A percentile compares a stretch with the other conserved stretches of the same genome.
Conservation (phyloP, 208 protist genomes). For the Naegleria fowleri region DNA sequence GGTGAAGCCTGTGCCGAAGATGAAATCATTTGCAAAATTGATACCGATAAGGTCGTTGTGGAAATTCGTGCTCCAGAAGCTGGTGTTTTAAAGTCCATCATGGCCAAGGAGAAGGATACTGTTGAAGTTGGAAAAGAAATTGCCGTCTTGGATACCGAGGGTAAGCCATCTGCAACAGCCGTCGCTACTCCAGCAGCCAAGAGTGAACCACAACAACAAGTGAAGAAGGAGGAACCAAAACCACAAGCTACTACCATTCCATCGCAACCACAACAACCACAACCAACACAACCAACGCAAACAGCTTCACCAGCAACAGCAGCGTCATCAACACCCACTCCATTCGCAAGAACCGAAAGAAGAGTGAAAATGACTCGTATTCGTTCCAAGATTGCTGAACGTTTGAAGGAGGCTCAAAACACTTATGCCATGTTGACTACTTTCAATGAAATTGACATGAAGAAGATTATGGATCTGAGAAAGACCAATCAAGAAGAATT, state of each 20-base stretch:
- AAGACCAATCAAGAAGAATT: constrained; percentile 96
- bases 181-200: constrained; percentile 26
- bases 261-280: not conserved
- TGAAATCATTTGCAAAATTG: constrained; percentile 90
- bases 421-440: constrained; percentile 97
- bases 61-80: constrained; percentile 81
- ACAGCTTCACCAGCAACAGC: not conserved
- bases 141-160: constrained; percentile 31
- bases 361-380: constrained; percentile 81
- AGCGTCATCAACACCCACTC: not conserved
- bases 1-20: constrained; percentile 81
- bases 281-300: not conserved
- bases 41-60: constrained; percentile 96
- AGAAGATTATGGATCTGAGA: constrained; percentile 82
- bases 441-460: constrained; percentile 98
- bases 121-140: constrained; percentile 81
- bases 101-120: constrained; percentile 71
- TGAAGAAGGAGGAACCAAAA: constrained; percentile 20
- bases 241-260: not conserved
- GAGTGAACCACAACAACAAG: not conserved
- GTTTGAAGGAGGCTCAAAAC: constrained; percentile 97
- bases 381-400: constrained; percentile 86
- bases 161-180: not conserved
- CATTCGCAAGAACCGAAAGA: constrained; percentile 21
- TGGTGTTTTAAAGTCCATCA: constrained; percentile 79